A percentile compares a stretch with the other conserved stretches of the same genome.
phyloP scores from a whole-genome alignment of 768 basidiomycete genomes.

The Strobilomyces echinocephalus region DNA sequence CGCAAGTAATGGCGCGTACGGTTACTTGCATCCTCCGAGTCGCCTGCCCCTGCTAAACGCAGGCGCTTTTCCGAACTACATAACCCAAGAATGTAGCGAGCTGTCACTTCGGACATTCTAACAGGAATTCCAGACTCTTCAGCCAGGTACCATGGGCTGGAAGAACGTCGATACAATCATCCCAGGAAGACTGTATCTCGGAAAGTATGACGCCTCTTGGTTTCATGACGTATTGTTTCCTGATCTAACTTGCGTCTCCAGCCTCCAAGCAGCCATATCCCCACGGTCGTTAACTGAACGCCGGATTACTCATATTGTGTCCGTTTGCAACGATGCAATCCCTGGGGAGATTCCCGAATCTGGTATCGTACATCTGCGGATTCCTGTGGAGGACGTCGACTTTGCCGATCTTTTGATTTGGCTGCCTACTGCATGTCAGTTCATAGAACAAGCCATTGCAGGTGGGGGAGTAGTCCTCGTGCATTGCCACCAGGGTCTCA shows the following conservation, averaged over 20 bases:
- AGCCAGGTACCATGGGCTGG: slow-evolving; percentile 39
- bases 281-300: slow-evolving; percentile 68
- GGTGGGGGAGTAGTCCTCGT: slow-evolving; percentile 61
- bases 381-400: slow-evolving; percentile 65
- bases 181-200: slow-evolving; percentile 61
- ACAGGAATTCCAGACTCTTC: slow-evolving; percentile 27
- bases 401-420: slow-evolving; percentile 65
- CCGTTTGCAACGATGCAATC: slow-evolving; percentile 69
- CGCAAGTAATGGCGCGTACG: slow-evolving; percentile 23
- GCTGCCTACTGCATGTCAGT: slow-evolving; percentile 60
- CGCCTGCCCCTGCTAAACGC: slow-evolving; percentile 21
- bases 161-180: slow-evolving; percentile 67
- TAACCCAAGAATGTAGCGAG: slow-evolving; percentile 30
- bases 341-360: slow-evolving; percentile 68
- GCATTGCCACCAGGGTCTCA: slow-evolving; percentile 63
- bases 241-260: slow-evolving; percentile 43
- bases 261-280: slow-evolving; percentile 66
- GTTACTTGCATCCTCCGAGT: slow-evolving; percentile 31
- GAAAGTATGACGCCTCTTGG: slow-evolving; percentile 53
- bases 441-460: slow-evolving; percentile 58
- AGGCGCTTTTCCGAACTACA: slow-evolving; percentile 26
- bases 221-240: slow-evolving; percentile 29
- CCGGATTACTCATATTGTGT: slow-evolving; percentile 74
- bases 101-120: slow-evolving; percentile 18
- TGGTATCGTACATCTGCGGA: slow-evolving; percentile 64